These are phyloP conservation scores for Phytophthora litchii DNA, from an alignment of 352 stramenopile genomes.

Conservation along the genomic window DNA sequence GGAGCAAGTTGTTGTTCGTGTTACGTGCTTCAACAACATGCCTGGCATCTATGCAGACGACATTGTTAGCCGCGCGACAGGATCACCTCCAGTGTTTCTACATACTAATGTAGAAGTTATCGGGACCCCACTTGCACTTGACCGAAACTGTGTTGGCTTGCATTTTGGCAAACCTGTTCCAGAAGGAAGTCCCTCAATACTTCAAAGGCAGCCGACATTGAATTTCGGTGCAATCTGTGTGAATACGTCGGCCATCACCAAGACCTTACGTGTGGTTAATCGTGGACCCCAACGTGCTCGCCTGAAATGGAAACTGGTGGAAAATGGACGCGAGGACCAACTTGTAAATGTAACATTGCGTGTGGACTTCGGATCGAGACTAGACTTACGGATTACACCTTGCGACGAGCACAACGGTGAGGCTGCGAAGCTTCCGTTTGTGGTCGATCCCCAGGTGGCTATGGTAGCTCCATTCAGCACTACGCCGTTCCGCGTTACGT, in stretches of 20 bases:
- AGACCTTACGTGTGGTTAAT: constrained; percentile 70
- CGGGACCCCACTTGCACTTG: constrained; percentile 58
- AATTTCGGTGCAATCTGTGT: constrained; percentile 57
- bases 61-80: constrained; percentile 57
- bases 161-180: constrained; percentile 34
- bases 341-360: constrained; percentile 61
- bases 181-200: constrained; percentile 1
- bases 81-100: constrained; percentile 64
- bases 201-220: constrained; percentile 40
- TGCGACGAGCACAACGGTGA: constrained; percentile 30
- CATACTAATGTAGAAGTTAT: constrained; percentile 59
- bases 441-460: constrained; percentile 40
- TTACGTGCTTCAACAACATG: constrained; percentile 85
- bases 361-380: constrained; percentile 49
- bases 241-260: constrained; percentile 44
- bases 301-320: constrained; percentile 65
- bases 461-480: constrained; percentile 34
- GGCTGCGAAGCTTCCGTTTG: constrained; percentile 42
- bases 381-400: constrained; percentile 54
- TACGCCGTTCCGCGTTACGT: constrained; percentile 60
- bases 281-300: constrained; percentile 59
- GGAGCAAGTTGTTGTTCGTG: constrained; percentile 53
- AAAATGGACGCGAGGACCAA: constrained; percentile 55
- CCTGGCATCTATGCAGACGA: constrained; percentile 69
- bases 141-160: constrained; percentile 73